These are phyloP conservation scores for Termitomyces sp. DNA, from an alignment of 768 basidiomycete genomes.

Conservation along the genomic window DNA sequence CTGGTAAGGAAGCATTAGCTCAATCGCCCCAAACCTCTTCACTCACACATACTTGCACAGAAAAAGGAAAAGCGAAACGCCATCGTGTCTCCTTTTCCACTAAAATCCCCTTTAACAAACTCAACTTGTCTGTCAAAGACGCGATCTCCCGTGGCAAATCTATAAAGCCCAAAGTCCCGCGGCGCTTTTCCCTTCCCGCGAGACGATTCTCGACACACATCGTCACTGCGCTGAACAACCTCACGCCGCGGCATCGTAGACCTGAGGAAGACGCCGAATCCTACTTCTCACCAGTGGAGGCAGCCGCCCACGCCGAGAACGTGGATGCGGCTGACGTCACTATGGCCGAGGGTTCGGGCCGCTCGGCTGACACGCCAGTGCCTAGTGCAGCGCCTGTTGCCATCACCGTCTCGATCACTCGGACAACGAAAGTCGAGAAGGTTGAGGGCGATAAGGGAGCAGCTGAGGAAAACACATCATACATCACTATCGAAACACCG, in stretches of 20 bases:
- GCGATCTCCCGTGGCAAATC: neutral
- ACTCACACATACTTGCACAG: neutral
- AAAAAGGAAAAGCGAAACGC: neutral
- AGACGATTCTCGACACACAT: neutral
- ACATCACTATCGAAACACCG: neutral
- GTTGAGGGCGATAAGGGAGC: neutral
- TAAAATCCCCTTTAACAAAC: neutral
- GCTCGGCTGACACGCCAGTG: neutral
- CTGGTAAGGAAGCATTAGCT: no score
- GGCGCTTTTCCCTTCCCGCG: constrained; percentile 1
- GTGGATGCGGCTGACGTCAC: neutral
- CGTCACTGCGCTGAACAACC: neutral
- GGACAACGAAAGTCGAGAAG: neutral
- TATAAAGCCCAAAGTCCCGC: neutral
- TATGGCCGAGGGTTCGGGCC: no score
- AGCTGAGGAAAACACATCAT: neutral
- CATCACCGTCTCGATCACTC: neutral
- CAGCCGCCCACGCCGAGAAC: neutral
- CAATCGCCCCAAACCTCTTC: no score
- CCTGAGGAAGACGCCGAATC: neutral
- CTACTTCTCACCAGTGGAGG: neutral
- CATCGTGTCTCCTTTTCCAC: neutral
- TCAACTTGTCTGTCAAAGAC: neutral
- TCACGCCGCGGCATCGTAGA: neutral
- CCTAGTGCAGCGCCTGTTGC: neutral